Evolutionary conservation across 306 rosid species (phyloP), one percentile per base, ranked within the genome.

Genomic region (Argentina anserina): DNA sequence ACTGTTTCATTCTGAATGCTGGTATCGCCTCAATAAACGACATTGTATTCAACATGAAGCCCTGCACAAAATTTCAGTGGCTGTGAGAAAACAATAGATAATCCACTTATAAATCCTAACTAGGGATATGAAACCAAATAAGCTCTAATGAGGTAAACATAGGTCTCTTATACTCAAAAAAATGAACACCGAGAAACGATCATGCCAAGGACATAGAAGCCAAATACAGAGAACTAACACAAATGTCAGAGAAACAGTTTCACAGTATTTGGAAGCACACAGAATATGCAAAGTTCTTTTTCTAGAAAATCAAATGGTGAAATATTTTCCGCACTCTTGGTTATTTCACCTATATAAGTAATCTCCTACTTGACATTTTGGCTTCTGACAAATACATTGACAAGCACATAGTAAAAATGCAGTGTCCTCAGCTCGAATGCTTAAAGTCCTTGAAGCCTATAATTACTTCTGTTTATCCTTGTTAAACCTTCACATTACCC

Each of bases 11-110:
- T 81, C 90, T 86, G 84, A 91, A 86, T 75, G 91, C 90, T 58
- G 97, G 98, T 74, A 91, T 80, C 4, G 98, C 89, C 18, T 94
- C 95, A 59, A 80, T 69, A 78, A 88, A 89, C n/a, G 98, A 82
- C 96, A 91, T 91, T 17, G 98, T 91, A 50, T 84, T 96, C 87
- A 94, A 75, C 84, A 94, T 78, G 69, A 81, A 71, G 29, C 78
- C 91, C 98, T 94, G 80, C 33, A 59, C 45, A 82, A 34, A 73
- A 76, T 56, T 53, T 9, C 58, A 63, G 80, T 69, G 33, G 66
- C 43, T 43, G 67, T 69, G 50, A 59, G 55, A 36, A 73, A 65
- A 74, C 55, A 73, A 69, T 73, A 69, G 36, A 65, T 20, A 50
- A 61, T 15, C 29, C 70, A 74, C 66, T 64, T 58, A 39, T 18